Base-by-base conservation (phyloP, 2,329 filamentous ascomycete species). In the Aureobasidium subglaciale region DNA sequence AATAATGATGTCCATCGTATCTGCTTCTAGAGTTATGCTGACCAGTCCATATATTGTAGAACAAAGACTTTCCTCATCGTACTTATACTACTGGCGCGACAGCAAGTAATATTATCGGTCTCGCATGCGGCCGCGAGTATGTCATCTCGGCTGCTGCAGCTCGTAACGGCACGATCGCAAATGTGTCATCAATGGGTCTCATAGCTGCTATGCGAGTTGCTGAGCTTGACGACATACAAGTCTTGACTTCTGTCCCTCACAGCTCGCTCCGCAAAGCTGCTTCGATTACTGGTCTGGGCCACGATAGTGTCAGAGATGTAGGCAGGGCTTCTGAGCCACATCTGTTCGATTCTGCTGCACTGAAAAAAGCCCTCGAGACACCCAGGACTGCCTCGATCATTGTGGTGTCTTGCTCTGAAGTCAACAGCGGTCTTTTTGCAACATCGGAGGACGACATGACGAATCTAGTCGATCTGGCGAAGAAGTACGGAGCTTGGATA, bases 371-470 rank as follows among this genome's bases (percentile, higher is more conserved):
- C 56, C 73, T 95, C 15, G 67, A 72, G 1, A 78, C 78, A 2
- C 53, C 58, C 4, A 50, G 56, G 2, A 77, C 80, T 11, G 87
- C 80, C n/a, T 87, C 79, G 48, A 88, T 96, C 59, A 82, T 96
- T 34, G 83, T 80, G 4, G 73, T 96, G n/a, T 91, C 89, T 38
- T 87, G 86, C 5, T 88, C 88, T 1, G 92, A 97, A 71, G 89
- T 96, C 25, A 96, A 97, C 63, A 95, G 90, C 0, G 90, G 91
- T 0, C 77, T 84, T 5, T 96, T 90, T 67, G 86, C 88, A 25
- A 87, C 78, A 29, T 71, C 71, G 1, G 80, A 74, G 1, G 61
- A 69, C 2, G 74, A 77, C 4, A 83, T 90, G 59, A 84, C 84
- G 70, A 64, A 70, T 55, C 70, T 96, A 34, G 80, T 91, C 58